Percentiles rank a stretch among this genome's conserved stretches.
These are phyloP conservation scores for Syzygium aqueum DNA, from an alignment of 345 rosid genomes.

Conservation along the genomic window DNA sequence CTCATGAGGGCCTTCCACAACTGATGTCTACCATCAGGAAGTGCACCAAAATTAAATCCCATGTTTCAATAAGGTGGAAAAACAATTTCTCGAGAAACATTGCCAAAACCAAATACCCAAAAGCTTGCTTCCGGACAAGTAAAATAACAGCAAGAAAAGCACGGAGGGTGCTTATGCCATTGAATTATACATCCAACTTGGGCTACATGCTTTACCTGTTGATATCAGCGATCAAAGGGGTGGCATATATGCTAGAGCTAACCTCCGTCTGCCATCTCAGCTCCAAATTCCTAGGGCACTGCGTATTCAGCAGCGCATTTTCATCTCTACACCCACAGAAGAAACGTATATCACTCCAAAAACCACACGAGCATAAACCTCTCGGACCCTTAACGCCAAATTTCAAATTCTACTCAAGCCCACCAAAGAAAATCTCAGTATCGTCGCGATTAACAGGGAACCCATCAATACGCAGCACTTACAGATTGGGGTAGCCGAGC, in stretches of 20 bases:
- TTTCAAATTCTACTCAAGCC: background rate
- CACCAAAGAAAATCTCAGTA: background rate
- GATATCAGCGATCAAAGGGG: conserved; percentile 93
- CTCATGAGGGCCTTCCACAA: background rate
- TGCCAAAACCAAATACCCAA: background rate
- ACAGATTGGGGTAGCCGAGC: conserved; percentile 67
- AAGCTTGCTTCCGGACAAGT: background rate
- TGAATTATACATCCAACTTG: background rate
- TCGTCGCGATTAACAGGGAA: no score
- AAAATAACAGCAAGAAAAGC: background rate
- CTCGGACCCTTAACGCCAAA: background rate
- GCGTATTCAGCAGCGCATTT: conserved; percentile 79
- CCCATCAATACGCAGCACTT: conserved; percentile 9
- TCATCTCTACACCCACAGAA: conserved; percentile 50
- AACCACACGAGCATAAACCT: background rate
- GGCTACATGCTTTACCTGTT: conserved; percentile 40
- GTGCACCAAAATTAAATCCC: background rate
- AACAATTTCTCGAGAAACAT: background rate
- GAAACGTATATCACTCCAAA: background rate
- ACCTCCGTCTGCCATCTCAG: conserved; percentile 99
- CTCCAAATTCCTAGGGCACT: conserved; percentile 86
- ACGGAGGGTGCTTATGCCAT: background rate
- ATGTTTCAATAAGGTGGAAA: background rate
- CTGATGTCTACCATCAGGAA: background rate
- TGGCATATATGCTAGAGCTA: conserved; percentile 90